Evolutionary conservation across 2,329 filamentous ascomycete species (phyloP).

Genomic region (Bipolaris cookei): DNA sequence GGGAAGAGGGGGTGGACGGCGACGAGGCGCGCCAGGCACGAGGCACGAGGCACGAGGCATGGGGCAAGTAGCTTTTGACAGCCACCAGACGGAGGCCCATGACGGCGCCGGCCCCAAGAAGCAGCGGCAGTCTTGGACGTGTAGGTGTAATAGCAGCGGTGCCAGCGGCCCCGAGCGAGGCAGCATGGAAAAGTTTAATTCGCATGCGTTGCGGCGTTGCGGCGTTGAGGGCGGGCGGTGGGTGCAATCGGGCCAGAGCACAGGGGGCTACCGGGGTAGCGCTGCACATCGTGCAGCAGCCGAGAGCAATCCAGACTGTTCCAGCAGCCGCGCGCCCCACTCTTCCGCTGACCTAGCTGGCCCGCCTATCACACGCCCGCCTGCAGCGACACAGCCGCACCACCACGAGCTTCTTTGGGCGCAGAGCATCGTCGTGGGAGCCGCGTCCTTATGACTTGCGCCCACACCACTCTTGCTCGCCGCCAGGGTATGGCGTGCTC

Average conservation of each 20-base stretch:
- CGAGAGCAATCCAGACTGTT: conserved; percentile 30
- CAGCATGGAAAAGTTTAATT: conserved; percentile 11
- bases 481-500: background rate
- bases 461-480: too few species aligned
- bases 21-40: background rate
- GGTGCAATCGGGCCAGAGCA: conserved; percentile 22
- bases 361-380: background rate
- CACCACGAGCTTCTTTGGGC: background rate
- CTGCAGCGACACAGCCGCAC: background rate
- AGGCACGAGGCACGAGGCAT: background rate
- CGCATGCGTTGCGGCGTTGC: background rate
- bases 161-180: too few species aligned
- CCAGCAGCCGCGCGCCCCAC: conserved; percentile 28
- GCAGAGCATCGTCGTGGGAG: background rate
- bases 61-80: conserved; percentile 4
- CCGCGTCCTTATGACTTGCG: background rate
- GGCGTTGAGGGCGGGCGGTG: conserved; percentile 15
- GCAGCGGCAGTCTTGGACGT: background rate
- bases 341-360: conserved; percentile 8
- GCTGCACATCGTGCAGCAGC: conserved; percentile 26
- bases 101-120: background rate
- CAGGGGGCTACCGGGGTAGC: conserved; percentile 22
- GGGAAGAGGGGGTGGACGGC: background rate
- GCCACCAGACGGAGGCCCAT: conserved; percentile 7
- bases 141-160: too few species aligned